A percentile compares a stretch with the other conserved stretches of the same genome.
phyloP scores from a whole-genome alignment of 768 basidiomycete species.

The Lactifluus subvellereus region DNA sequence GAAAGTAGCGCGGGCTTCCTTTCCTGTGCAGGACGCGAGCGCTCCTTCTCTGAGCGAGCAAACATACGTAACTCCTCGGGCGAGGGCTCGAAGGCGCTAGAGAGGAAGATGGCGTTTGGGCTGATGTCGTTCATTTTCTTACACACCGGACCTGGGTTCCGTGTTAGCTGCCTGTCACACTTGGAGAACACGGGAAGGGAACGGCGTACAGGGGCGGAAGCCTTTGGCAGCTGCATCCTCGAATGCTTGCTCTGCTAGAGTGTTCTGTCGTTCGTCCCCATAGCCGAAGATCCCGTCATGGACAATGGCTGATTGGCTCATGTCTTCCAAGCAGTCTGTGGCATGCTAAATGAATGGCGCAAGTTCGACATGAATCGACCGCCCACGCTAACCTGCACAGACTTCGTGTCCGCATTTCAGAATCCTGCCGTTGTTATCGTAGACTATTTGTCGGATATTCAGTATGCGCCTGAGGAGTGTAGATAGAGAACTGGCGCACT shows the following conservation, averaged over 20 bases:
- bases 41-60: constrained; percentile 28
- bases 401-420: constrained; percentile 62
- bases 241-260: constrained; percentile 48
- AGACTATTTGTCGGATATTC: constrained; percentile 36
- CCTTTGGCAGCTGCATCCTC: constrained; percentile 54
- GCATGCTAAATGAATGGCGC: neutral
- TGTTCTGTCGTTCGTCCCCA: constrained; percentile 51
- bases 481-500: constrained; percentile 33
- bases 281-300: constrained; percentile 58
- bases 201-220: constrained; percentile 48
- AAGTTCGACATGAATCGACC: neutral
- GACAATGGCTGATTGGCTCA: constrained; percentile 45
- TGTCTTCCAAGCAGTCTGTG: constrained; percentile 51
- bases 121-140: constrained; percentile 55
- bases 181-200: neutral
- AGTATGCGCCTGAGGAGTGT: neutral
- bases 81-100: constrained; percentile 63
- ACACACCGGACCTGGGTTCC: constrained; percentile 56
- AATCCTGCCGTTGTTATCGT: constrained; percentile 49
- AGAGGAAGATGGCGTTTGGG: constrained; percentile 49
- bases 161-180: neutral
- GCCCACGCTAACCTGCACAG: constrained; percentile 45
- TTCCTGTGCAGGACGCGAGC: constrained; percentile 2
- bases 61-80: constrained; percentile 48
- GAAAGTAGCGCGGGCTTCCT: constrained; percentile 2